phyloP scores from a whole-genome alignment of 768 basidiomycete species.

The Brasilioporus rufonigricans region DNA sequence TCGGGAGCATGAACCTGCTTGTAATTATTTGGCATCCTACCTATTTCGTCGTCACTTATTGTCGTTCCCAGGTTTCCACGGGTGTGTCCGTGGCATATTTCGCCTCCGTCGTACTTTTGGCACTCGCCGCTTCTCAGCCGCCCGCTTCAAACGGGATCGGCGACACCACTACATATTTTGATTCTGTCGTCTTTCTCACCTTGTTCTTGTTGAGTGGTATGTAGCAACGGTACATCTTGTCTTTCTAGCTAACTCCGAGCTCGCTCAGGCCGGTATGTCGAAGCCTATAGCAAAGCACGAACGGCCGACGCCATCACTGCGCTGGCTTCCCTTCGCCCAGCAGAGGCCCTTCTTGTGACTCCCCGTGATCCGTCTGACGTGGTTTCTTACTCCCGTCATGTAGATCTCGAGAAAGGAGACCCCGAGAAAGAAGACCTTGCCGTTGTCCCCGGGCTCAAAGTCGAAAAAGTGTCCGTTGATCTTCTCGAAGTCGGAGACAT shows the following conservation, averaged over 20 bases:
- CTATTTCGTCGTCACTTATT: neutral
- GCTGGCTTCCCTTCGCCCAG: slow-evolving; percentile 61
- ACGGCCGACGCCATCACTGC: slow-evolving; percentile 75
- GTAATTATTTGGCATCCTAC: slow-evolving; percentile 33
- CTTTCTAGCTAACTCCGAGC: neutral
- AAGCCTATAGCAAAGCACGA: slow-evolving; percentile 63
- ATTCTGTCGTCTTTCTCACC: slow-evolving; percentile 76
- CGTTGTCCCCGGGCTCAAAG: slow-evolving; percentile 21
- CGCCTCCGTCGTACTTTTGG: slow-evolving; percentile 68
- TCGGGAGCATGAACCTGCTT: slow-evolving; percentile 89
- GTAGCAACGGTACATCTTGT: slow-evolving; percentile 6
- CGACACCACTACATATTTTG: slow-evolving; percentile 74
- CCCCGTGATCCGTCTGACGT: slow-evolving; percentile 13
- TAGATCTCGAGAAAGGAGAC: slow-evolving; percentile 42
- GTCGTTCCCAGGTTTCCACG: slow-evolving; percentile 42
- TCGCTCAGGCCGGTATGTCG: slow-evolving; percentile 54
- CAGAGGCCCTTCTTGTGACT: slow-evolving; percentile 55
- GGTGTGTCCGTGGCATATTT: slow-evolving; percentile 79
- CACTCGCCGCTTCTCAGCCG: slow-evolving; percentile 47
- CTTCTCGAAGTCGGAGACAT: slow-evolving; percentile 79
- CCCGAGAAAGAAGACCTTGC: slow-evolving; percentile 11
- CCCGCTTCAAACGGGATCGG: slow-evolving; percentile 38
- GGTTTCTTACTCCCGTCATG: neutral
- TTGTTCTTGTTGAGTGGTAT: slow-evolving; percentile 74
- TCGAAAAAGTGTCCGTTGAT: slow-evolving; percentile 49